These are phyloP conservation scores for Paraleonurus japonicus DNA, from an alignment of 257 asterid species.

Conservation along the genomic window DNA sequence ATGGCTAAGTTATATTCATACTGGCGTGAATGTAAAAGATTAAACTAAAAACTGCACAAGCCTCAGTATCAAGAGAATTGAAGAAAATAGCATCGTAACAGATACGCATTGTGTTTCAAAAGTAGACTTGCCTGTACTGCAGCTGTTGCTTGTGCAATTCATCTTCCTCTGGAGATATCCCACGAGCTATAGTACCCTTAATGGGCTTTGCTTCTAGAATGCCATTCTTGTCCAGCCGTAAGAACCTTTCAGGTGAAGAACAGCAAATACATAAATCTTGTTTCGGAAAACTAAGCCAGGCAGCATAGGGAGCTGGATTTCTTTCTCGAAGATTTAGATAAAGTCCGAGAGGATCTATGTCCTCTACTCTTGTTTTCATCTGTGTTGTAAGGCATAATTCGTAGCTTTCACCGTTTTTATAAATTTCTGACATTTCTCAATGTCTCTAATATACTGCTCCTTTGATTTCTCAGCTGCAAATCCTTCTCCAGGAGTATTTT, in stretches of 20 bases:
- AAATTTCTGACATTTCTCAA: conserved; percentile 69
- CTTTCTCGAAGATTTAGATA: conserved; percentile 72
- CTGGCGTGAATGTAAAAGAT: too few species aligned
- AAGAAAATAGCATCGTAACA: not conserved
- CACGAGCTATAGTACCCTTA: conserved; percentile 95
- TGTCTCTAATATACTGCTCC: conserved; percentile 69
- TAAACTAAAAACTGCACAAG: too few species aligned
- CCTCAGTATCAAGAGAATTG: too few species aligned
- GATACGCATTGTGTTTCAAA: not conserved
- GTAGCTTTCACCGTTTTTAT: conserved; percentile 90
- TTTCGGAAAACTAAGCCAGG: conserved; percentile 85
- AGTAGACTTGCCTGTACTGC: conserved; percentile 61
- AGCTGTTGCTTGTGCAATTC: conserved; percentile 64
- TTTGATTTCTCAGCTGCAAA: conserved; percentile 72
- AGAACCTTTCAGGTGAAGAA: conserved; percentile 96
- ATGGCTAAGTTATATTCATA: too few species aligned
- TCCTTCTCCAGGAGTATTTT: conserved; percentile 31
- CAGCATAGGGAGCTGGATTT: conserved; percentile 96
- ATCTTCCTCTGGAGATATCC: conserved; percentile 63
- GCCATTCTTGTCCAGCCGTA: conserved; percentile 73
- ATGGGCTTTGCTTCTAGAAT: conserved; percentile 94
- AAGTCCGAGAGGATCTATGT: conserved; percentile 57
- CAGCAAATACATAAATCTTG: conserved; percentile 71
- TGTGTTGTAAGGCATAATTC: conserved; percentile 91
- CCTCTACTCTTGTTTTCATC: conserved; percentile 56